Percentiles rank a stretch among this genome's conserved stretches.
Evolutionary conservation across 805 yeast species (phyloP).

Genomic region (Yamadazyma ubonensis): DNA sequence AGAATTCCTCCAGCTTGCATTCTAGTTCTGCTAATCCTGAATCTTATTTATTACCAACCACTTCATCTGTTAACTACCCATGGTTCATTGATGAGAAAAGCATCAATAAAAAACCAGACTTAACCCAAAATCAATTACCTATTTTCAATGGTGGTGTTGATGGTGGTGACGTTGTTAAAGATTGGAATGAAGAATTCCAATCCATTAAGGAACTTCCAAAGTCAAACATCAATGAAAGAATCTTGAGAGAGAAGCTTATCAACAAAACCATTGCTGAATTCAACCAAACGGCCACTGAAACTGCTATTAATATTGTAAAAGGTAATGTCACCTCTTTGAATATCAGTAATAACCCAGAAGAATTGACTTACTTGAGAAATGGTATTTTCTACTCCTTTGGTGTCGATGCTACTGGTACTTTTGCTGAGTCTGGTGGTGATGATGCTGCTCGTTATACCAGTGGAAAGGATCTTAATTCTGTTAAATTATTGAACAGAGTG

Average conservation of each 20-base stretch:
- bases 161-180: constrained; percentile 59
- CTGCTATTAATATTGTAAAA: constrained; percentile 72
- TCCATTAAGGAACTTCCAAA: constrained; percentile 70
- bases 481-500: constrained; percentile 64
- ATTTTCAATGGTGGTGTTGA: constrained; percentile 56
- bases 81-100: constrained; percentile 59
- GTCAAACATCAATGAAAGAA: constrained; percentile 58
- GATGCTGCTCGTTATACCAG: constrained; percentile 83
- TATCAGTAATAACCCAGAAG: constrained; percentile 62
- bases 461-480: constrained; percentile 73
- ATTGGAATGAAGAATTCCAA: constrained; percentile 92
- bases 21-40: constrained; percentile 46
- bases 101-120: constrained; percentile 45
- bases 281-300: constrained; percentile 69
- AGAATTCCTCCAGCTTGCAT: constrained; percentile 48
- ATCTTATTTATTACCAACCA: constrained; percentile 60
- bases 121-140: constrained; percentile 58
- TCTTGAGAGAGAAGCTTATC: constrained; percentile 72
- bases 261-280: constrained; percentile 75
- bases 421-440: constrained; percentile 68
- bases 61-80: constrained; percentile 62
- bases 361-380: constrained; percentile 71
- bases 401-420: constrained; percentile 60
- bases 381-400: constrained; percentile 87
- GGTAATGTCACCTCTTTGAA: constrained; percentile 79